These are phyloP conservation scores for Termitomyces sp. DNA, from an alignment of 768 basidiomycete genomes.

Conservation along the genomic window DNA sequence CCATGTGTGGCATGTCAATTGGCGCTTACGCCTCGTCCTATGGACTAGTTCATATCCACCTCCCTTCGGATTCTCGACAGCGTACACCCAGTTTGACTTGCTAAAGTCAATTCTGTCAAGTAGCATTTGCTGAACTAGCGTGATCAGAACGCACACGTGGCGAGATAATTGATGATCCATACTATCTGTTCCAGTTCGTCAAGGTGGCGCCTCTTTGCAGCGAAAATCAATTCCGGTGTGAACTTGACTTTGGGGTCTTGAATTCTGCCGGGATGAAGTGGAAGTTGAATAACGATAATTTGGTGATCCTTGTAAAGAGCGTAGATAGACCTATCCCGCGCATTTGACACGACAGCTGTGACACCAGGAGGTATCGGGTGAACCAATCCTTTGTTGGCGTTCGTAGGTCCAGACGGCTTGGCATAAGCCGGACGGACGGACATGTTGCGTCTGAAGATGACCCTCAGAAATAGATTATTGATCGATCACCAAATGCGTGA, in stretches of 20 bases:
- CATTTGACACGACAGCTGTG: conserved; percentile 1
- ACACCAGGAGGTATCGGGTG: conserved; percentile 5
- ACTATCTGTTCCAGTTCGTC: conserved; percentile 16
- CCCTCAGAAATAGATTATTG: not conserved
- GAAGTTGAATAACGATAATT: conserved; percentile 10
- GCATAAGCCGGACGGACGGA: not conserved
- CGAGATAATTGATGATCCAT: not conserved
- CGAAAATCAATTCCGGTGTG: not conserved
- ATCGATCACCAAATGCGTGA: not conserved
- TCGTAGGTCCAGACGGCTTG: not conserved
- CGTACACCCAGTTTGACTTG: conserved; percentile 30
- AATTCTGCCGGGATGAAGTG: conserved; percentile 1
- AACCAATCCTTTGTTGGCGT: not conserved
- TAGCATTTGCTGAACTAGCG: conserved; percentile 20
- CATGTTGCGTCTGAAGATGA: not conserved
- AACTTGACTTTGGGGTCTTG: not conserved
- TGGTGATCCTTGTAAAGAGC: conserved; percentile 8
- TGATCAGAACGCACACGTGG: not conserved
- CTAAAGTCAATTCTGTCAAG: conserved; percentile 26
- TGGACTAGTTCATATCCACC: conserved; percentile 26
- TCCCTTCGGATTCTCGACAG: conserved; percentile 18
- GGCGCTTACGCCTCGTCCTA: conserved; percentile 15
- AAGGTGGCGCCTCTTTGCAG: not conserved
- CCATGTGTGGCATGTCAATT: conserved; percentile 28
- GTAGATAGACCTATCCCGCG: not conserved